These are phyloP conservation scores for Rugonectria rugulosa DNA, from an alignment of 2,329 filamentous ascomycete genomes.

Conservation along the genomic window DNA sequence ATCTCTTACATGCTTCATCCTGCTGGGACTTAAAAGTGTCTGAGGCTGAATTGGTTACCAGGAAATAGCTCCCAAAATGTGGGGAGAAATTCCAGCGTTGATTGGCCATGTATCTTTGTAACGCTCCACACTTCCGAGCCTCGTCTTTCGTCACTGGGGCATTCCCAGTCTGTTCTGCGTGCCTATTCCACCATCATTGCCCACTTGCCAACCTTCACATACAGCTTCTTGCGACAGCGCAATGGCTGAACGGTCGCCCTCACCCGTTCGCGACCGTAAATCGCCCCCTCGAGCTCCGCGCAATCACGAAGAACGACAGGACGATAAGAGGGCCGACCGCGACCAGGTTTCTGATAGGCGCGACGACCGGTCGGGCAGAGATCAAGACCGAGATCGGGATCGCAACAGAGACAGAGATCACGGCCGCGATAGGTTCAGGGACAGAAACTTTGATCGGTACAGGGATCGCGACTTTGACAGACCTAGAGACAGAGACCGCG, in stretches of 20 bases:
- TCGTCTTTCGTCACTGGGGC: constrained; percentile 17
- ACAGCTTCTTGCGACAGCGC: background rate
- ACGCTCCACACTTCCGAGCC: constrained; percentile 5
- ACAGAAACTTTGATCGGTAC: constrained; percentile 14
- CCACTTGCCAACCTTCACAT: background rate
- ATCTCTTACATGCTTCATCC: too few relatives aligned
- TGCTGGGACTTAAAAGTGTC: background rate
- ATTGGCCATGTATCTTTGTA: background rate
- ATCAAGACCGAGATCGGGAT: background rate
- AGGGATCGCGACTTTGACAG: constrained; percentile 19
- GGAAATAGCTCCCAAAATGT: constrained; percentile 4
- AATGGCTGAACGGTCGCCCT: constrained; percentile 17
- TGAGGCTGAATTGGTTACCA: background rate
- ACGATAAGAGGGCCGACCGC: constrained; percentile 15
- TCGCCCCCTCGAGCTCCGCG: constrained; percentile 11
- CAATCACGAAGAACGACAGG: constrained; percentile 2
- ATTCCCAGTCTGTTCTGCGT: too few relatives aligned
- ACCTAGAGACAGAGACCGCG: constrained; percentile 36
- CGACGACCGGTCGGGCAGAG: too few relatives aligned
- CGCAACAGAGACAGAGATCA: constrained; percentile 7
- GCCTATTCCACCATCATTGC: background rate
- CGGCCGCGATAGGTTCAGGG: constrained; percentile 9
- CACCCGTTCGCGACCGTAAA: constrained; percentile 14
- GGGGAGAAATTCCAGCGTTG: background rate
- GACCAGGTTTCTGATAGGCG: too few relatives aligned